Percentiles rank a stretch among this genome's conserved stretches.
Evolutionary conservation across 2,329 filamentous ascomycete species (phyloP).

Genomic region (Xylariaceae sp.): DNA sequence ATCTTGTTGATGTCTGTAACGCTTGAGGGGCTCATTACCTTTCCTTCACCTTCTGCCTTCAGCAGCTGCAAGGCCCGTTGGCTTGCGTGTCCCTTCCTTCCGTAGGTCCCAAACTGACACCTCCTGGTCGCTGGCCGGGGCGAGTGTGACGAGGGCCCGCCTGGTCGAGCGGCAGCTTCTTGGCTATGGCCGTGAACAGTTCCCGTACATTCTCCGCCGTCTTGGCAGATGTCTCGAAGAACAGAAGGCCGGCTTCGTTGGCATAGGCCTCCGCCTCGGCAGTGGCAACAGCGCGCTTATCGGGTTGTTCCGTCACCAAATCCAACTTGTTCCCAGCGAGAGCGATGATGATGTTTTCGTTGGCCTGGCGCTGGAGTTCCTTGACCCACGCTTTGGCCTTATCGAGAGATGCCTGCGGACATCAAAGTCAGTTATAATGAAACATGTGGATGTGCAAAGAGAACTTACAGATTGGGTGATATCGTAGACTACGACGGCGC

Average conservation of each 20-base stretch:
- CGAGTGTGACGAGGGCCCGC: constrained; percentile 85
- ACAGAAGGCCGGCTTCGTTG: constrained; percentile 85
- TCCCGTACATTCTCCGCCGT: constrained; percentile 94
- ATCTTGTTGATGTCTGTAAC: no score
- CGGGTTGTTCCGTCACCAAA: constrained; percentile 87
- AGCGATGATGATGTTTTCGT: constrained; percentile 99
- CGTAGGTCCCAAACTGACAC: constrained; percentile 51
- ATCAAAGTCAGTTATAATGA: constrained; percentile 22
- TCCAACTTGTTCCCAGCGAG: constrained; percentile 97
- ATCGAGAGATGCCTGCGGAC: constrained; percentile 78
- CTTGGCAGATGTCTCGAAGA: constrained; percentile 98
- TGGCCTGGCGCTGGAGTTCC: constrained; percentile 95
- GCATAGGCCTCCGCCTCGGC: constrained; percentile 95
- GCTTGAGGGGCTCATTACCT: constrained; percentile 7
- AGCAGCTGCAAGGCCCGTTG: constrained; percentile 55
- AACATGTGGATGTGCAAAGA: constrained; percentile 6
- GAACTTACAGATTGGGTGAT: constrained; percentile 94
- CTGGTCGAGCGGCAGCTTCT: constrained; percentile 95
- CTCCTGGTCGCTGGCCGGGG: constrained; percentile 53
- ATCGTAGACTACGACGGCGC: constrained; percentile 97
- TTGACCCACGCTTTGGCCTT: constrained; percentile 99
- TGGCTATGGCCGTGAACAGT: constrained; percentile 94
- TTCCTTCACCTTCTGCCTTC: no score
- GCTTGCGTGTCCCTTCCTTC: constrained; percentile 57
- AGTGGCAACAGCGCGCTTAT: constrained; percentile 87